These are phyloP conservation scores for Yamadazyma dushanensis DNA, from an alignment of 1,139 yeast genomes.

Conservation along the genomic window DNA sequence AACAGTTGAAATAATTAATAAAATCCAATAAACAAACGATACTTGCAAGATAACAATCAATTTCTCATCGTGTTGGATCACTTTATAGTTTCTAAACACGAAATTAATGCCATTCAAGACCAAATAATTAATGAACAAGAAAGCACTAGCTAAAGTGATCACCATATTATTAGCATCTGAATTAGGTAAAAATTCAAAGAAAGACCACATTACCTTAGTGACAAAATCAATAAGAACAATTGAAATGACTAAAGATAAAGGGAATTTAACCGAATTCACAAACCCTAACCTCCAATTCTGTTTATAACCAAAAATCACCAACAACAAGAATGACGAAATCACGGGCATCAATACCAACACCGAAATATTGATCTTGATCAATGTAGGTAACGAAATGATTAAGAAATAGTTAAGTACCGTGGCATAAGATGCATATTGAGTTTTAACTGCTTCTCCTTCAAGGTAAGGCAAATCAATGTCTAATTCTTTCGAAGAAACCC, in stretches of 20 bases:
- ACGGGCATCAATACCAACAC: slow-evolving; percentile 58
- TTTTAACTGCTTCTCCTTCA: slow-evolving; percentile 8
- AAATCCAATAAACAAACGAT: slow-evolving; percentile 56
- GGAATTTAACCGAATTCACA: slow-evolving; percentile 48
- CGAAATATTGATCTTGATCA: slow-evolving; percentile 50
- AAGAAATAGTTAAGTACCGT: slow-evolving; percentile 64
- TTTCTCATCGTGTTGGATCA: slow-evolving; percentile 69
- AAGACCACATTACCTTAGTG: slow-evolving; percentile 18
- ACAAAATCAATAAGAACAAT: slow-evolving; percentile 34
- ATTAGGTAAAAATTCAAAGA: slow-evolving; percentile 53
- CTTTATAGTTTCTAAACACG: slow-evolving; percentile 46
- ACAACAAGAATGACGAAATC: slow-evolving; percentile 45
- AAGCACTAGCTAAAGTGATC: slow-evolving; percentile 45
- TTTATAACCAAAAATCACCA: slow-evolving; percentile 45
- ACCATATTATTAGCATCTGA: slow-evolving; percentile 43
- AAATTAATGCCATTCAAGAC: slow-evolving; percentile 48
- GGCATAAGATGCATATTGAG: slow-evolving; percentile 57
- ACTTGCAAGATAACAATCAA: slow-evolving; percentile 62
- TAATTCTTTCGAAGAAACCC: slow-evolving; percentile 39
- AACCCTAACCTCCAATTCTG: slow-evolving; percentile 51
- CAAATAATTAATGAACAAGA: slow-evolving; percentile 55
- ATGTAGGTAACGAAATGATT: slow-evolving; percentile 47
- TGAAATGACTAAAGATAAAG: slow-evolving; percentile 53
- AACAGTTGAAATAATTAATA: slow-evolving; percentile 42
- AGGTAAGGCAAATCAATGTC: slow-evolving; percentile 36